Evolutionary conservation across 2,329 filamentous ascomycete species (phyloP).

Genomic region (Myrmaecium sp.): DNA sequence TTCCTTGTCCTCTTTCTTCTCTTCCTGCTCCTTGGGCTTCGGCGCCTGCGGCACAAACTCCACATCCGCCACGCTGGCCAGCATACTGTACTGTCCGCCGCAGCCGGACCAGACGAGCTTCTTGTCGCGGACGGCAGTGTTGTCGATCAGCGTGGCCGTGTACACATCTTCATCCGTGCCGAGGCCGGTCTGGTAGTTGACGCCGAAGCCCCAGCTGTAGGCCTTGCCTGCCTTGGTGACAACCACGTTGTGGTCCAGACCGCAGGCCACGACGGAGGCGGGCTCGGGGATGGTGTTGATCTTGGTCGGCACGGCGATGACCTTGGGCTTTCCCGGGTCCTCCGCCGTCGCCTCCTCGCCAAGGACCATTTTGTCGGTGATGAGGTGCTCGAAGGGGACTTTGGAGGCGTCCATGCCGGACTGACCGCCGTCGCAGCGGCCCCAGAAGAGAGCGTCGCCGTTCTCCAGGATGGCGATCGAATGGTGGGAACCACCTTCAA

Average conservation of each 20-base stretch:
- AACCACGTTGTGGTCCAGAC: slow-evolving; percentile 57
- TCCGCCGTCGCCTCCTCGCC: slow-evolving; percentile 47
- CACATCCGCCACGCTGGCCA: slow-evolving; percentile 30
- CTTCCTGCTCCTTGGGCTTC: too few relatives aligned
- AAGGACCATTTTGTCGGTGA: slow-evolving; percentile 31
- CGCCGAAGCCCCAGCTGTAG: slow-evolving; percentile 66
- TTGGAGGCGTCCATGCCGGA: slow-evolving; percentile 21
- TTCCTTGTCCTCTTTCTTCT: too few relatives aligned
- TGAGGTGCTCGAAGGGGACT: slow-evolving; percentile 20
- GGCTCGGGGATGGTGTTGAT: slow-evolving; percentile 36
- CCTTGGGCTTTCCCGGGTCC: slow-evolving; percentile 47
- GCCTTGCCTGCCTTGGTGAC: slow-evolving; percentile 52
- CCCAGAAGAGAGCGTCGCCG: slow-evolving; percentile 42
- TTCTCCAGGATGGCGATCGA: slow-evolving; percentile 40
- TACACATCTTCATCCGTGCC: slow-evolving; percentile 66
- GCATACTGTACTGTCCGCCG: slow-evolving; percentile 68
- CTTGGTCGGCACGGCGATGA: slow-evolving; percentile 48
- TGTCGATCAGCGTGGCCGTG: slow-evolving; percentile 64
- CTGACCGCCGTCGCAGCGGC: slow-evolving; percentile 41
- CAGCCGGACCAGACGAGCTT: slow-evolving; percentile 63
- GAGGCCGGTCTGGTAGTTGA: slow-evolving; percentile 65
- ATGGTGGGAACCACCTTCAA: slow-evolving; percentile 63
- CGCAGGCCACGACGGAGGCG: slow-evolving; percentile 41
- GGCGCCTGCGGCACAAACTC: too few relatives aligned
- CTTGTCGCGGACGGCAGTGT: slow-evolving; percentile 61